phyloP scores from a whole-genome alignment of 1,284 basidiomycete genomes.

The Cutaneotrichosporon spelunceum region DNA sequence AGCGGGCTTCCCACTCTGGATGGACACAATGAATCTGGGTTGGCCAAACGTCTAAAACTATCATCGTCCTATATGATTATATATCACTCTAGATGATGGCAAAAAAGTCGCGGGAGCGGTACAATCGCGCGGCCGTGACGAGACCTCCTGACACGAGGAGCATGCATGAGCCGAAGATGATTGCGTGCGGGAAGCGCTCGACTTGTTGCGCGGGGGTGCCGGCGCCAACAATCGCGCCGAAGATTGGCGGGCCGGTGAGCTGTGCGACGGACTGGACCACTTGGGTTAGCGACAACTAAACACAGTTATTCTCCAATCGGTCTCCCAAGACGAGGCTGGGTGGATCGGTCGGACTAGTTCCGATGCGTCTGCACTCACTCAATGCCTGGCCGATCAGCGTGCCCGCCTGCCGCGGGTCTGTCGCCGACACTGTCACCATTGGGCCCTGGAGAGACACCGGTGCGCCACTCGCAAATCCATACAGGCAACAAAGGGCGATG shows the following conservation, averaged over 20 bases:
- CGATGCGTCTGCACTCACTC: slow-evolving; percentile 27
- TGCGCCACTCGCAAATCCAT: slow-evolving; percentile 36
- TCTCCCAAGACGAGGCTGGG: too few relatives aligned
- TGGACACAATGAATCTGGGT: too few relatives aligned
- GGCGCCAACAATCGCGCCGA: slow-evolving; percentile 39
- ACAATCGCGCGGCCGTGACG: slow-evolving; percentile 21
- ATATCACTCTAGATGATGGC: slow-evolving; percentile 19
- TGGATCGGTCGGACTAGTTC: neutral
- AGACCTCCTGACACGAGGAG: slow-evolving; percentile 19
- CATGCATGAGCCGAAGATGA: slow-evolving; percentile 32
- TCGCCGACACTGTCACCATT: slow-evolving; percentile 29
- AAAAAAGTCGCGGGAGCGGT: slow-evolving; percentile 16
- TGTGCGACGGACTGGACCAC: slow-evolving; percentile 37
- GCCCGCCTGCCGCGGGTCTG: slow-evolving; percentile 39
- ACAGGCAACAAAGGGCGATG: slow-evolving; percentile 35
- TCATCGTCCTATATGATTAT: too few relatives aligned
- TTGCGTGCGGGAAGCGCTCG: slow-evolving; percentile 29
- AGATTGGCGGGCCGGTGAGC: slow-evolving; percentile 38
- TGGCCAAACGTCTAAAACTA: too few relatives aligned
- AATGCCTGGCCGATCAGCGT: slow-evolving; percentile 43
- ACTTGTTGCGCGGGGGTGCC: slow-evolving; percentile 28
- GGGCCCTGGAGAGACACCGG: slow-evolving; percentile 43
- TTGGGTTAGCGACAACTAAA: slow-evolving; percentile 12
- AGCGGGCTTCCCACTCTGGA: too few relatives aligned
- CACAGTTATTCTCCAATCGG: neutral